Evolutionary conservation across 768 basidiomycete genomes (phyloP).

Genomic region (Terana coerulea): DNA sequence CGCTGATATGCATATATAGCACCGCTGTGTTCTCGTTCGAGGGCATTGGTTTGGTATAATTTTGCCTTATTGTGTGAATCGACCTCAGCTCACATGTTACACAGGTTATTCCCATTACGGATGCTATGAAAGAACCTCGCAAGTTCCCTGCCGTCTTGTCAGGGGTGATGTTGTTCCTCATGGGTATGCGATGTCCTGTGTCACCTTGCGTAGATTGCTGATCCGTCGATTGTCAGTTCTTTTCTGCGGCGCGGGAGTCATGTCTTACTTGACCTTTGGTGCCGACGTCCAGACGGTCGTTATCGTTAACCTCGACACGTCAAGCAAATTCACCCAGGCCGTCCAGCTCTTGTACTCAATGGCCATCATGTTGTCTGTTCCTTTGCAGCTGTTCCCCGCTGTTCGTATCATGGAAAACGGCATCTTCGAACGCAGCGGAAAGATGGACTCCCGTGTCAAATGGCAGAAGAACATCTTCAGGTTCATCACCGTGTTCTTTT

Average conservation of each 20-base stretch:
- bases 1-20: constrained; percentile 34
- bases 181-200: constrained; percentile 38
- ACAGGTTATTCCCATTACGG: constrained; percentile 91
- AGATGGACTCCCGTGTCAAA: constrained; percentile 75
- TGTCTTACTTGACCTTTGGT: constrained; percentile 88
- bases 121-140: constrained; percentile 92
- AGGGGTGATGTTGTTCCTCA: constrained; percentile 86
- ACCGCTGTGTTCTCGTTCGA: constrained; percentile 99
- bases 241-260: constrained; percentile 83
- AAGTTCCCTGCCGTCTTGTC: constrained; percentile 89
- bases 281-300: constrained; percentile 88
- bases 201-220: not conserved
- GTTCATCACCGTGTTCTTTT: constrained; percentile 69
- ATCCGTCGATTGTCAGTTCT: constrained; percentile 46
- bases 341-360: constrained; percentile 90
- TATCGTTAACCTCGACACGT: constrained; percentile 85
- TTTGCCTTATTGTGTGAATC: constrained; percentile 1
- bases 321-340: constrained; percentile 82
- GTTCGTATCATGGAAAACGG: constrained; percentile 97
- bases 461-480: constrained; percentile 95
- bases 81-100: constrained; percentile 3
- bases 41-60: constrained; percentile 87
- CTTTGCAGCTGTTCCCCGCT: constrained; percentile 96
- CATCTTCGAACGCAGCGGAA: constrained; percentile 84
- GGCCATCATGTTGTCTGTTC: constrained; percentile 88